Conservation (phyloP, 768 basidiomycete species). For the Serendipita sp. region DNA sequence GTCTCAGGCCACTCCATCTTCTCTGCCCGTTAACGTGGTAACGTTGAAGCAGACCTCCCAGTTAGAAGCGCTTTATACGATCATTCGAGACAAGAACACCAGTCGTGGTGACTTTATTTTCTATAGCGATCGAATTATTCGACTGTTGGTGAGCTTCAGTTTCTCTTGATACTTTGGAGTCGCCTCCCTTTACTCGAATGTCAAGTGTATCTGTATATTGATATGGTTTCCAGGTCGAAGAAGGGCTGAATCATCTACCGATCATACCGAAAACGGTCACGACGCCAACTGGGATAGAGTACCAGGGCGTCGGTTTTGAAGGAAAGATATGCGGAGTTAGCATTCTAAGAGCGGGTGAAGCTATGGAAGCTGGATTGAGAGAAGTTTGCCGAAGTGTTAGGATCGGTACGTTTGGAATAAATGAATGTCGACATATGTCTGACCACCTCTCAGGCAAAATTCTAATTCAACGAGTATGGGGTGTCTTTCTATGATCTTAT, state of each 20-base stretch:
- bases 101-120: constrained; percentile 90
- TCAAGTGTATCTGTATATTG: neutral
- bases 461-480: constrained; percentile 75
- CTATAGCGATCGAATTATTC: constrained; percentile 83
- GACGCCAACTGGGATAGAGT: constrained; percentile 72
- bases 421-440: neutral
- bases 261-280: constrained; percentile 58
- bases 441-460: constrained; percentile 45
- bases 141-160: constrained; percentile 33
- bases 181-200: neutral
- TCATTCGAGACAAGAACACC: constrained; percentile 80
- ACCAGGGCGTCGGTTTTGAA: constrained; percentile 86
- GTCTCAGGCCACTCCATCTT: constrained; percentile 21
- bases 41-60: constrained; percentile 82
- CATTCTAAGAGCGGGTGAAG: constrained; percentile 90
- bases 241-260: constrained; percentile 77
- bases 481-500: neutral
- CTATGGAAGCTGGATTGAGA: constrained; percentile 93
- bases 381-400: constrained; percentile 90
- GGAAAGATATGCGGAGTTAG: constrained; percentile 95
- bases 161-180: constrained; percentile 1
- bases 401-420: constrained; percentile 30
- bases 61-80: constrained; percentile 88
- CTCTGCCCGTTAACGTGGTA: constrained; percentile 67
- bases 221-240: constrained; percentile 47